phyloP scores from a whole-genome alignment of 2,329 filamentous ascomycete species.

The Magnaporthiopsis incrustans region DNA sequence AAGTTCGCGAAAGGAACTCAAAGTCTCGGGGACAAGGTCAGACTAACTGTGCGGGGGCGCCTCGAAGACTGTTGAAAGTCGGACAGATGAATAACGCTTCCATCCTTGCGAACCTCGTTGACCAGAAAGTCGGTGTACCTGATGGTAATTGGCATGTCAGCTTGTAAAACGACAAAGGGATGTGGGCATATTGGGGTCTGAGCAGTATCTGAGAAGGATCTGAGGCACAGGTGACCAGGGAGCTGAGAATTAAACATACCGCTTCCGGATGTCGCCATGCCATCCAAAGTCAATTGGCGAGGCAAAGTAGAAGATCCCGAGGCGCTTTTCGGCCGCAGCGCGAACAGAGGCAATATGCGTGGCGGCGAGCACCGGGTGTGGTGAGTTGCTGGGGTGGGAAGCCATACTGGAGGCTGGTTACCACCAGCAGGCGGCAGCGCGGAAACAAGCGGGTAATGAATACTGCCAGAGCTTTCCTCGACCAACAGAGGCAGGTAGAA shows the following conservation, averaged over 20 bases:
- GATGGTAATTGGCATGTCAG: neutral
- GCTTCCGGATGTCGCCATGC: conserved; percentile 35
- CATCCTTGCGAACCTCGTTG: conserved; percentile 74
- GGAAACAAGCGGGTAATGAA: neutral
- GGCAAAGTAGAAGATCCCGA: conserved; percentile 35
- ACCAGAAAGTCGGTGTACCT: conserved; percentile 90
- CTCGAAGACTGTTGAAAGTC: conserved; percentile 14
- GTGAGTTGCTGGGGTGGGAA: neutral
- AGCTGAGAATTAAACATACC: conserved; percentile 23
- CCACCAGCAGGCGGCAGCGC: neutral
- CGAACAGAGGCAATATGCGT: conserved; percentile 21
- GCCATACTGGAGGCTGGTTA: neutral
- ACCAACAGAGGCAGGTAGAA: neutral
- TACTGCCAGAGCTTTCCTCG: neutral
- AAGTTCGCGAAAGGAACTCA: neutral
- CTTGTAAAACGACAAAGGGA: neutral
- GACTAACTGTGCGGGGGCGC: conserved; percentile 3
- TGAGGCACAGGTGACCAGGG: neutral
- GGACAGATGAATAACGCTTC: conserved; percentile 65
- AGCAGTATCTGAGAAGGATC: no score
- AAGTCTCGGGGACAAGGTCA: neutral
- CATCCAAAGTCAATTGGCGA: conserved; percentile 31
- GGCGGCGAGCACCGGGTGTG: conserved; percentile 3
- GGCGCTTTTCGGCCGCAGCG: conserved; percentile 21
- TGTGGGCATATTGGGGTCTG: neutral